These are phyloP conservation scores for Colletotrichum noveboracense DNA, from an alignment of 2,329 filamentous ascomycete genomes.

Conservation along the genomic window DNA sequence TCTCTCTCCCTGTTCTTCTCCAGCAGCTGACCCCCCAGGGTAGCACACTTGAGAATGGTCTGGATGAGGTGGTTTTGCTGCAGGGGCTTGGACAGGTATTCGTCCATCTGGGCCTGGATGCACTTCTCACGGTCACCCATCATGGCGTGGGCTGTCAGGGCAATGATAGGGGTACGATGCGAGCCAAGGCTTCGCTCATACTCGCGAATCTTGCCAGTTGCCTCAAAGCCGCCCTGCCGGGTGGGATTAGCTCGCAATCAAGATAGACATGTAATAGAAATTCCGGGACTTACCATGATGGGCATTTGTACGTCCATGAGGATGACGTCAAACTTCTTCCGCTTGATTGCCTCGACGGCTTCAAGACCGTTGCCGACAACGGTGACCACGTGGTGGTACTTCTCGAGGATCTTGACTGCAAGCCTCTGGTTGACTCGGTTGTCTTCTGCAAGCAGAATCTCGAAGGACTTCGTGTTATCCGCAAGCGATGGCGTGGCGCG, in stretches of 20 bases:
- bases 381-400: constrained; percentile 90
- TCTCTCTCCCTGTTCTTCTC: constrained; percentile 75
- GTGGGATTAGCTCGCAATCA: constrained; percentile 17
- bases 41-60: constrained; percentile 95
- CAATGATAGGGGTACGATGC: constrained; percentile 91
- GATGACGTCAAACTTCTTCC: constrained; percentile 93
- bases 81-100: constrained; percentile 95
- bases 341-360: constrained; percentile 89
- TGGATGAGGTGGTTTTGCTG: constrained; percentile 98
- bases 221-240: constrained; percentile 86
- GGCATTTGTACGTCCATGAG: constrained; percentile 99
- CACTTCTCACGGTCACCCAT: constrained; percentile 97
- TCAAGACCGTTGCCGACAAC: constrained; percentile 96
- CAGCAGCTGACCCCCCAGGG: constrained; percentile 81
- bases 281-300: constrained; percentile 77
- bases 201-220: constrained; percentile 94
- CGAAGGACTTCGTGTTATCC: constrained; percentile 93
- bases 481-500: constrained; percentile 88
- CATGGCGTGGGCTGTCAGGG: constrained; percentile 97
- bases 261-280: constrained; percentile 9
- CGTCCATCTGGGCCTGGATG: constrained; percentile 98
- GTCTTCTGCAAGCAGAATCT: constrained; percentile 94
- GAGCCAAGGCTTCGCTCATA: constrained; percentile 85
- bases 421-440: constrained; percentile 97
- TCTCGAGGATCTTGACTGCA: constrained; percentile 95